Evolutionary conservation across 768 basidiomycete species (phyloP).

Genomic region (Serendipita vermifera): DNA sequence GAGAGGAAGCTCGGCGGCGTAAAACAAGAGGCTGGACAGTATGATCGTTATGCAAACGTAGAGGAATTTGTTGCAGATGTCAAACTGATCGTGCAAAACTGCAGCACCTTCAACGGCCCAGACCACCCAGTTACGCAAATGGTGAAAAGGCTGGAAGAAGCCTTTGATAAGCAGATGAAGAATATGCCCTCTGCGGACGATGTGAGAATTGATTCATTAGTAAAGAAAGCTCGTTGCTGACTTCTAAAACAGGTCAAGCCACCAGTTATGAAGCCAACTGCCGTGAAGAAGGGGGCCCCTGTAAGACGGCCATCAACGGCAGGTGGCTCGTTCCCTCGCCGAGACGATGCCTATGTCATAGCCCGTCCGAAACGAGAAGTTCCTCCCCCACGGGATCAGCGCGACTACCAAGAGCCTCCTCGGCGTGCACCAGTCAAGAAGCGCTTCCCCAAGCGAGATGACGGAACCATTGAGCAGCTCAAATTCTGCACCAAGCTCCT

Average conservation of each 20-base stretch:
- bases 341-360: constrained; percentile 47
- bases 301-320: constrained; percentile 66
- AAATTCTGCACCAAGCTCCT: constrained; percentile 69
- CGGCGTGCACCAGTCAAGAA: constrained; percentile 54
- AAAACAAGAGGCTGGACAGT: not conserved
- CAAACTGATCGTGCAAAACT: constrained; percentile 78
- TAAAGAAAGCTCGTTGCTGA: too few species aligned
- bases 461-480: constrained; percentile 68
- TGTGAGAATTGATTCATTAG: constrained; percentile 49
- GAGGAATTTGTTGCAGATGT: constrained; percentile 81
- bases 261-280: constrained; percentile 28
- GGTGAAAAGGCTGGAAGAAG: constrained; percentile 68
- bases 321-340: constrained; percentile 61
- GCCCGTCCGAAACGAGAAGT: constrained; percentile 94
- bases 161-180: constrained; percentile 81
- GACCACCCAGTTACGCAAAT: constrained; percentile 68
- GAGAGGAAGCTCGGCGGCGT: constrained; percentile 57
- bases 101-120: constrained; percentile 82
- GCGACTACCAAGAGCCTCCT: constrained; percentile 60
- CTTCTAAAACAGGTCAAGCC: constrained; percentile 28
- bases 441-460: constrained; percentile 37
- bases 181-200: constrained; percentile 66
- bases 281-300: constrained; percentile 32
- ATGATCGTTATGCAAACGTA: constrained; percentile 47
- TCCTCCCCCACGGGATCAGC: constrained; percentile 78